These are phyloP conservation scores for Neurospora sp. DNA, from an alignment of 2,329 filamentous ascomycete species.

Conservation along the genomic window DNA sequence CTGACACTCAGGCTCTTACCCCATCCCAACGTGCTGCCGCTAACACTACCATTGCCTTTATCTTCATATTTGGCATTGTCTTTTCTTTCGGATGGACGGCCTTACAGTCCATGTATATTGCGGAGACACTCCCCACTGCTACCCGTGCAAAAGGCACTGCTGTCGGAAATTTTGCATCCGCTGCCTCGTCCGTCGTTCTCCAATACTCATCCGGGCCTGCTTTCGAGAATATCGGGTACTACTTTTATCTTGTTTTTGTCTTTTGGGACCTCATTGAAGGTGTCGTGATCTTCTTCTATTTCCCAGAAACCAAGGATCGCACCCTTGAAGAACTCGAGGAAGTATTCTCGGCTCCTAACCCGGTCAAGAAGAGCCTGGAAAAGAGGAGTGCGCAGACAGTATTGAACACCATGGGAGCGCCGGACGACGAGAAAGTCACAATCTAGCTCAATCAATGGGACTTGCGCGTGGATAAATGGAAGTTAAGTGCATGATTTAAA, in stretches of 20 bases:
- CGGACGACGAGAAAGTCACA: conserved; percentile 19
- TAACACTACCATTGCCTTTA: conserved; percentile 38
- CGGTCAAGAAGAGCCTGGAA: conserved; percentile 34
- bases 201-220: conserved; percentile 35
- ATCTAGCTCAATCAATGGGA: conserved; percentile 1
- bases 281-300: conserved; percentile 39
- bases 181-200: conserved; percentile 28
- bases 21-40: conserved; percentile 27
- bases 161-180: conserved; percentile 31
- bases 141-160: conserved; percentile 37
- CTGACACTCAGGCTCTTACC: background rate
- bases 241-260: conserved; percentile 36
- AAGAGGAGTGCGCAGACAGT: conserved; percentile 34
- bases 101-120: conserved; percentile 39
- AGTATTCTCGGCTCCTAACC: conserved; percentile 38
- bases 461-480: background rate
- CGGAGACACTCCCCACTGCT: conserved; percentile 34
- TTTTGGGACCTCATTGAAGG: conserved; percentile 35
- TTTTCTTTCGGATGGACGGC: conserved; percentile 44
- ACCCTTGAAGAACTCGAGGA: conserved; percentile 45
- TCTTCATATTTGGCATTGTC: conserved; percentile 42
- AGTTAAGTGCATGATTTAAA: background rate
- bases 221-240: conserved; percentile 32
- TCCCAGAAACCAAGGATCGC: conserved; percentile 36
- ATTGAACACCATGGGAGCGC: conserved; percentile 28